phyloP scores from a whole-genome alignment of 1,284 basidiomycete genomes.

The Malassezia dermatis region DNA sequence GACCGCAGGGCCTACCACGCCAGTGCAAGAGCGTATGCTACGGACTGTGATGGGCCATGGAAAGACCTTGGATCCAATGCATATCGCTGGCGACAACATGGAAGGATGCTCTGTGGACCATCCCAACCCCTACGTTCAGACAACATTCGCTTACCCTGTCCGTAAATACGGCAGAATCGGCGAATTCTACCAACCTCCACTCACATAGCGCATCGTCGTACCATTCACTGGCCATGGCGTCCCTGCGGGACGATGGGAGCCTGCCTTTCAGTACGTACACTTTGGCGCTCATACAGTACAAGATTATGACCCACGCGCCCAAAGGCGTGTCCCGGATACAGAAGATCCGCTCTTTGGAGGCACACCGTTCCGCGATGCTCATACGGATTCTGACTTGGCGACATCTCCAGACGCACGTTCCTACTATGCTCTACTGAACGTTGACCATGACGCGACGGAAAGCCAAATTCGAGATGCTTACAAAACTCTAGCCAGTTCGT shows the following conservation, averaged over 20 bases:
- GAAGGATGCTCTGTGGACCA: no score
- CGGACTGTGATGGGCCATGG: no score
- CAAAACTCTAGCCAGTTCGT: conserved; percentile 54
- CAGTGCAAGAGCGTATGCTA: no score
- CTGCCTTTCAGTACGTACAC: conserved; percentile 2
- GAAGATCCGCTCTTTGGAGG: conserved; percentile 43
- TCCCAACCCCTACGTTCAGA: no score
- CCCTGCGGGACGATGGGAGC: conserved; percentile 2
- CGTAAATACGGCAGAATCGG: not conserved
- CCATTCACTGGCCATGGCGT: not conserved
- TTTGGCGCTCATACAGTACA: not conserved
- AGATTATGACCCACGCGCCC: not conserved
- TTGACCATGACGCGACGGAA: conserved; percentile 58
- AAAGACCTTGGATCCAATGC: no score
- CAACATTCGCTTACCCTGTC: no score
- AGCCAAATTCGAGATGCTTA: conserved; percentile 64
- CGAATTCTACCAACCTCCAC: not conserved
- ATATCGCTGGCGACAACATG: no score
- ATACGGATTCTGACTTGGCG: conserved; percentile 29
- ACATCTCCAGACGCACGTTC: not conserved
- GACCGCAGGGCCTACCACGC: no score
- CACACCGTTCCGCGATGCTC: conserved; percentile 34
- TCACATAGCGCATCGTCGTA: not conserved
- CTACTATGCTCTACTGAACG: conserved; percentile 54
- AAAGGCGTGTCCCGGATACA: not conserved